Evolutionary conservation across 768 basidiomycete genomes (phyloP).

Genomic region (Lentinus tigrinus): DNA sequence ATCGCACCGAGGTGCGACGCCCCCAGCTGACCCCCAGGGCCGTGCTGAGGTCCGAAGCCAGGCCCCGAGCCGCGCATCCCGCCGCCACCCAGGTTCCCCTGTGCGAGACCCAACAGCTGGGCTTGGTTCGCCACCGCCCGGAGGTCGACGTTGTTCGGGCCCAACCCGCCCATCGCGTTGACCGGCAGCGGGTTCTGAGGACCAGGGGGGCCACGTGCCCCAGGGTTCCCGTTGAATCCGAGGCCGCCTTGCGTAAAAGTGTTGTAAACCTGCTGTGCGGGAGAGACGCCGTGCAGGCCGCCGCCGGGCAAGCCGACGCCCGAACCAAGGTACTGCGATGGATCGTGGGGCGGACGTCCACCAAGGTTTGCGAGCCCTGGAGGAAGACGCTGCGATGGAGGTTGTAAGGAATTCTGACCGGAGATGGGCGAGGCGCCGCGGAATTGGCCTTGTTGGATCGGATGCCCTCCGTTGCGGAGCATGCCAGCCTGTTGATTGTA

Average conservation of each 20-base stretch:
- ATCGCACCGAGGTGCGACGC: slow-evolving; percentile 36
- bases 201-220: slow-evolving; percentile 51
- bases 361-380: slow-evolving; percentile 83
- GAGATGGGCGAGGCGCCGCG: slow-evolving; percentile 69
- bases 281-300: slow-evolving; percentile 45
- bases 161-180: slow-evolving; percentile 51
- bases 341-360: slow-evolving; percentile 78
- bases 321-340: slow-evolving; percentile 53
- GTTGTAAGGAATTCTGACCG: slow-evolving; percentile 45
- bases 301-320: slow-evolving; percentile 33
- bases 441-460: slow-evolving; percentile 59
- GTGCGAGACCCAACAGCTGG: slow-evolving; percentile 44
- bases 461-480: slow-evolving; percentile 51
- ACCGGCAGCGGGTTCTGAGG: slow-evolving; percentile 44
- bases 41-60: slow-evolving; percentile 37
- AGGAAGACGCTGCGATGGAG: slow-evolving; percentile 56
- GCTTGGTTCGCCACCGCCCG: slow-evolving; percentile 49
- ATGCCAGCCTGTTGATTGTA: slow-evolving; percentile 46
- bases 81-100: slow-evolving; percentile 46
- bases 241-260: slow-evolving; percentile 42
- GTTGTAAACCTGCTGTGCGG: slow-evolving; percentile 46
- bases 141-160: slow-evolving; percentile 55
- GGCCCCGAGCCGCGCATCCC: slow-evolving; percentile 44
- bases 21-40: slow-evolving; percentile 34
- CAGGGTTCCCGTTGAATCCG: slow-evolving; percentile 32